Percentiles rank a stretch among this genome's conserved stretches.
These are phyloP conservation scores for Fagus crenata DNA, from an alignment of 306 rosid species.

Conservation along the genomic window DNA sequence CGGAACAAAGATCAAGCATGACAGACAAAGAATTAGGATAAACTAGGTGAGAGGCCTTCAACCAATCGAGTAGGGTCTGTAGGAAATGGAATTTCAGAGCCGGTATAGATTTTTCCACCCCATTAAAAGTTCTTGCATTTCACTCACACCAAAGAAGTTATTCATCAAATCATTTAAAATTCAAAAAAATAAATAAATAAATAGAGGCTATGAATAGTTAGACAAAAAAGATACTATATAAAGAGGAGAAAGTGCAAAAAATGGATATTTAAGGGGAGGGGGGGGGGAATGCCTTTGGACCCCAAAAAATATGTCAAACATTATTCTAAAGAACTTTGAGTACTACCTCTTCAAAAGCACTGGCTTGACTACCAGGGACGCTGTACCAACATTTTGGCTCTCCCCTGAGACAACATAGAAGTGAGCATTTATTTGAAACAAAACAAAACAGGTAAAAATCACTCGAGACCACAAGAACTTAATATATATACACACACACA, in stretches of 20 bases:
- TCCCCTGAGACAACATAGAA: conserved; percentile 69
- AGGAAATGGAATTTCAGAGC: no score
- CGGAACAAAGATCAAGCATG: no score
- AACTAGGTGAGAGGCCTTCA: no score
- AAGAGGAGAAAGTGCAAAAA: neutral
- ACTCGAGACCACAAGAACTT: conserved; percentile 17
- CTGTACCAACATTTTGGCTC: conserved; percentile 99
- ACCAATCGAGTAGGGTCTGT: no score
- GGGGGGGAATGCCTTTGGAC: neutral
- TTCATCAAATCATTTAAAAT: neutral
- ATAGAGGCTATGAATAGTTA: no score
- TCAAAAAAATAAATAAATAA: neutral
- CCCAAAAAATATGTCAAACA: neutral
- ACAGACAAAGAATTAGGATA: no score
- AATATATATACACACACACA: neutral
- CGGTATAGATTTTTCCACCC: neutral
- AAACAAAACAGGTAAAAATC: conserved; percentile 15
- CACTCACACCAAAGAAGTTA: neutral
- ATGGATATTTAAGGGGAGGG: neutral
- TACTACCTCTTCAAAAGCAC: conserved; percentile 86
- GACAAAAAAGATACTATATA: neutral
- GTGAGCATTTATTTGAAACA: conserved; percentile 22
- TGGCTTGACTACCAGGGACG: conserved; percentile 86
- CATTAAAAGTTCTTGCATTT: no score
- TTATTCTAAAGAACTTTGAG: conserved; percentile 1